Evolutionary conservation across 2,329 filamentous ascomycete species (phyloP), one percentile per base, ranked within the genome.

Genomic region (Alternaria incomplexa): DNA sequence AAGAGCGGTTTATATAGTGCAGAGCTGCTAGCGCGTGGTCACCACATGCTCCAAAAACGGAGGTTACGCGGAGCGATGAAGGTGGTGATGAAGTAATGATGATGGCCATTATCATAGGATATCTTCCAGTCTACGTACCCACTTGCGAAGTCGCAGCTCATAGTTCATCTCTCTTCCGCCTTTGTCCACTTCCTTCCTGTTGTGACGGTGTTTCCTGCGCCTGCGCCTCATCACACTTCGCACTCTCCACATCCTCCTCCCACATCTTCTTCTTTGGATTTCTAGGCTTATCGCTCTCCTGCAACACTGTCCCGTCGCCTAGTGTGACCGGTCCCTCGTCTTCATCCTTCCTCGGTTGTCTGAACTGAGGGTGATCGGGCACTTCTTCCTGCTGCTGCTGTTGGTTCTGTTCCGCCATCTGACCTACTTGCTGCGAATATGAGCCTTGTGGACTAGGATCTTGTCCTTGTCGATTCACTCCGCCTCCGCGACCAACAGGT

Each of bases 231-330:
- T 77, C 75, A 63, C 68, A 62, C 65, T 75, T 79, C 53, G 58
- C 68, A 25, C 66, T 73, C 66, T 81, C 77, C 11, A 76, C 74
- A 61, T 72, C 55, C 61, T 86, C 86, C 67, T 89, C 87, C 82
- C 87, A 88, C 79, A 85, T 85, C 79, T 87, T 85, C 81, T 89
- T 89, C 81, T 85, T 89, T 7, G 86, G 86, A 74, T 89, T 89
- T 26, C 76, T 71, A 25, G 77, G 80, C 66, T 71, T 77, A 67
- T 76, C 77, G 26, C 73, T 77, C 64, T 83, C 73, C 61, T 81
- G 64, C 54, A 85, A 75, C 4, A 82, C 82, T 20, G 79, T 79
- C 28, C 85, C 83, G 64, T 84, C 84, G 1, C 83, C 83, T 62
- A 77, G 78, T 46, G 75, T 76, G 32, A 77, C 78, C 23, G 69